Conservation (phyloP, 192 early-diverging fungal genomes). For the Backusella morwellensis region DNA sequence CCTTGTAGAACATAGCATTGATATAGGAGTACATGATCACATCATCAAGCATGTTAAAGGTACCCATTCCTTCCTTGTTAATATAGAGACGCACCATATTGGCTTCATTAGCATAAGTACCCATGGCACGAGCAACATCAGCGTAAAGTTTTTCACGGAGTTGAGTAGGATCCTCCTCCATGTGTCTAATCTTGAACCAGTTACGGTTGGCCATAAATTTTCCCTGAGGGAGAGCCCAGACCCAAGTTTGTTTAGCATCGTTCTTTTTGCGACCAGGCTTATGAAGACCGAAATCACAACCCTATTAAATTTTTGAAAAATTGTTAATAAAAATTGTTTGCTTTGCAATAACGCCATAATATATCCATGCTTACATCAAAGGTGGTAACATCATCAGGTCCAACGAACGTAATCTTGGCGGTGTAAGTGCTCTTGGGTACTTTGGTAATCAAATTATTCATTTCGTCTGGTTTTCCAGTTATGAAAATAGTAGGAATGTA, state of each 20-base stretch:
- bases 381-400: conserved; percentile 33
- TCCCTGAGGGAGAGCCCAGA: conserved; percentile 28
- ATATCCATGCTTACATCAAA: conserved; percentile 35
- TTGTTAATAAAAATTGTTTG: neutral
- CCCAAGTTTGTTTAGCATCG: conserved; percentile 51
- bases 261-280: conserved; percentile 47
- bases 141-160: conserved; percentile 51
- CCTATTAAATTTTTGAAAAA: conserved; percentile 19
- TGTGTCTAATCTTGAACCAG: conserved; percentile 47
- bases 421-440: conserved; percentile 11
- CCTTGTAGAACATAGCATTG: conserved; percentile 39
- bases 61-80: conserved; percentile 42
- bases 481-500: conserved; percentile 46
- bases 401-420: conserved; percentile 38
- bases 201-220: conserved; percentile 32
- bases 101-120: conserved; percentile 44
- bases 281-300: conserved; percentile 45
- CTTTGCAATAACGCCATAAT: neutral
- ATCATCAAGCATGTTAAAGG: conserved; percentile 50
- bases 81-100: conserved; percentile 46
- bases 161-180: conserved; percentile 51
- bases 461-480: conserved; percentile 22
- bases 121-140: conserved; percentile 39
- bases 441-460: conserved; percentile 24
- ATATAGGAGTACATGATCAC: conserved; percentile 41